phyloP scores from a whole-genome alignment of 192 early-diverging fungal genomes.

The Entomortierella beljakovae region DNA sequence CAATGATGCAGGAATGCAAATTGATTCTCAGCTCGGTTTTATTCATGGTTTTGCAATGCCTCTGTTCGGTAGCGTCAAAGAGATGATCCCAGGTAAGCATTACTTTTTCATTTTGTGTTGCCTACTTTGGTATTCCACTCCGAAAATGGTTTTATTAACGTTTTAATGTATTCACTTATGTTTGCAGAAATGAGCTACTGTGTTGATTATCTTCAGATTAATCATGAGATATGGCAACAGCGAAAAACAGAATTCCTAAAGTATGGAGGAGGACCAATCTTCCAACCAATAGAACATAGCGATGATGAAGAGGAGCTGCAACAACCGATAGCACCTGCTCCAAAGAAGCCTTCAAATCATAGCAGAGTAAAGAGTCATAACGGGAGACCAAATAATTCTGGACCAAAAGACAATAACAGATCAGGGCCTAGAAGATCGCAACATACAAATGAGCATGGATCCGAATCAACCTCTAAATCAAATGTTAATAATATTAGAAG shows the following conservation, averaged over 20 bases:
- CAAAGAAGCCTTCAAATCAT: slow-evolving; percentile 6
- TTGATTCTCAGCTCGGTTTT: slow-evolving; percentile 66
- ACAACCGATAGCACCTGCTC: background rate
- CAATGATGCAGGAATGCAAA: slow-evolving; percentile 60
- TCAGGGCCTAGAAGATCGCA: background rate
- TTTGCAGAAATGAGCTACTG: slow-evolving; percentile 54
- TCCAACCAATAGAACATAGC: background rate
- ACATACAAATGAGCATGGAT: background rate
- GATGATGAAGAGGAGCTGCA: slow-evolving; percentile 9
- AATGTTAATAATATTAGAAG: slow-evolving; percentile 5
- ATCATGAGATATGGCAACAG: slow-evolving; percentile 50
- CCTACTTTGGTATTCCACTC: no score
- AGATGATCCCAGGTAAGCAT: slow-evolving; percentile 58
- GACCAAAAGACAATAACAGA: background rate
- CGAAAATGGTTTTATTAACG: no score
- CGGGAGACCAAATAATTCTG: background rate
- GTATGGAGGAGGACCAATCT: slow-evolving; percentile 11
- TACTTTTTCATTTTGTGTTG: no score
- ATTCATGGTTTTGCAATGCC: slow-evolving; percentile 65
- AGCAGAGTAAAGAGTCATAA: slow-evolving; percentile 1
- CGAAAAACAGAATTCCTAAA: slow-evolving; percentile 47
- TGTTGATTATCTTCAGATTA: slow-evolving; percentile 44
- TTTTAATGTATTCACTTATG: background rate
- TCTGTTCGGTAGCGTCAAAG: slow-evolving; percentile 58
- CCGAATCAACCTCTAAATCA: background rate